phyloP scores from a whole-genome alignment of 805 yeast genomes.

The Isabelozyma rhagii region DNA sequence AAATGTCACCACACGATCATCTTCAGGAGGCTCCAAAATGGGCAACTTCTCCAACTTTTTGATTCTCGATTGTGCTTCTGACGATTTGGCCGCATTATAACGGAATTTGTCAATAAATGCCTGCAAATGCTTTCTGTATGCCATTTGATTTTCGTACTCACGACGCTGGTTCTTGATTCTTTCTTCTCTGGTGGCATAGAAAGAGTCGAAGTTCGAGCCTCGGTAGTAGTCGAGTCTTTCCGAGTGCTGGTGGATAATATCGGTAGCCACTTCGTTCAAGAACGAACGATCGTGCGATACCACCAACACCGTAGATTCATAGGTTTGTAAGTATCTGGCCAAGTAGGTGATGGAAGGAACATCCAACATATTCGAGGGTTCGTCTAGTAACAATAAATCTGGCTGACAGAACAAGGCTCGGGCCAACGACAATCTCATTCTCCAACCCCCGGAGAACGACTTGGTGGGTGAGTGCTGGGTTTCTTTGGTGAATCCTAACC shows the following conservation, averaged over 20 bases:
- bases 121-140: conserved; percentile 89
- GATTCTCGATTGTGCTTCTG: conserved; percentile 97
- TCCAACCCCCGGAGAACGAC: conserved; percentile 99
- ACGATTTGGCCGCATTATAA: conserved; percentile 95
- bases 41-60: conserved; percentile 96
- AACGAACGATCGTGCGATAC: conserved; percentile 98
- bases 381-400: conserved; percentile 88
- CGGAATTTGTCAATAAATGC: conserved; percentile 93
- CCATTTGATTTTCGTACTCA: conserved; percentile 98
- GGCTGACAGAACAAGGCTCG: conserved; percentile 98
- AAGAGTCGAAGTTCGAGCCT: conserved; percentile 90
- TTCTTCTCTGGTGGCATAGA: conserved; percentile 92
- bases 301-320: conserved; percentile 88
- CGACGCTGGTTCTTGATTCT: conserved; percentile 88
- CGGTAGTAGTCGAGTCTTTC: conserved; percentile 95
- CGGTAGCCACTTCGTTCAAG: conserved; percentile 96
- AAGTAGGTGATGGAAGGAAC: conserved; percentile 95
- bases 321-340: conserved; percentile 84
- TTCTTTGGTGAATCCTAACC: conserved; percentile 89
- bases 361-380: conserved; percentile 99
- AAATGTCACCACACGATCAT: conserved; percentile 79
- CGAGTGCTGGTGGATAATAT: conserved; percentile 95
- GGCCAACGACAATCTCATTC: conserved; percentile 98
- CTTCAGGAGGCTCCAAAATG: conserved; percentile 88
- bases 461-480: conserved; percentile 83